Evolutionary conservation across 371 early-diverging fungal genomes (phyloP).

Genomic region (Rhizomucor miehei): DNA sequence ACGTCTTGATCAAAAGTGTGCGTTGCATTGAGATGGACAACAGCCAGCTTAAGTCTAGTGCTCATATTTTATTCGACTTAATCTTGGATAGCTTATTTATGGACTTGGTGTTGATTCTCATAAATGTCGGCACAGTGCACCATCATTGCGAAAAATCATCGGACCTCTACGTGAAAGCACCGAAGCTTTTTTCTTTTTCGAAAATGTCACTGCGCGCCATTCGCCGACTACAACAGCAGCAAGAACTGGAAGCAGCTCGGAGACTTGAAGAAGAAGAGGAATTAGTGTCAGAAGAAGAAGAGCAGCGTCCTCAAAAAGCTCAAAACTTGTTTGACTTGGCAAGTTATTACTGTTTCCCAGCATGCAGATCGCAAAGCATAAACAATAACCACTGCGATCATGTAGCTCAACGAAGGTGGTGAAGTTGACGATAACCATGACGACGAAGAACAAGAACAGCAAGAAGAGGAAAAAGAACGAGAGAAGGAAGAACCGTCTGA

Average conservation of each 20-base stretch:
- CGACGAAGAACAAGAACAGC: constrained; percentile 35
- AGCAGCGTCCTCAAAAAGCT: constrained; percentile 25
- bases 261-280: constrained; percentile 10
- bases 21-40: too few relatives aligned
- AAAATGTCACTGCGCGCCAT: constrained; percentile 48
- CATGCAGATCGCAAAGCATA: not conserved
- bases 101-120: too few relatives aligned
- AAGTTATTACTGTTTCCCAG: constrained; percentile 13
- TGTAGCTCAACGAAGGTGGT: constrained; percentile 35
- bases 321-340: constrained; percentile 73
- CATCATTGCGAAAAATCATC: too few relatives aligned
- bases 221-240: constrained; percentile 35
- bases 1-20: too few relatives aligned
- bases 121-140: too few relatives aligned
- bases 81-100: too few relatives aligned
- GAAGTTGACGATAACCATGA: constrained; percentile 30
- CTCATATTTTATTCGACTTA: too few relatives aligned
- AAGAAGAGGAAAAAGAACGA: constrained; percentile 3
- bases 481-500: not conserved
- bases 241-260: constrained; percentile 14
- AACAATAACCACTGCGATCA: not conserved
- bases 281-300: constrained; percentile 28
- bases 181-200: not conserved
- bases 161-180: too few relatives aligned
- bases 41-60: too few relatives aligned